Percentiles rank a stretch among this genome's conserved stretches.
phyloP scores from a whole-genome alignment of 352 stramenopile species.

The Peronospora destructor region DNA sequence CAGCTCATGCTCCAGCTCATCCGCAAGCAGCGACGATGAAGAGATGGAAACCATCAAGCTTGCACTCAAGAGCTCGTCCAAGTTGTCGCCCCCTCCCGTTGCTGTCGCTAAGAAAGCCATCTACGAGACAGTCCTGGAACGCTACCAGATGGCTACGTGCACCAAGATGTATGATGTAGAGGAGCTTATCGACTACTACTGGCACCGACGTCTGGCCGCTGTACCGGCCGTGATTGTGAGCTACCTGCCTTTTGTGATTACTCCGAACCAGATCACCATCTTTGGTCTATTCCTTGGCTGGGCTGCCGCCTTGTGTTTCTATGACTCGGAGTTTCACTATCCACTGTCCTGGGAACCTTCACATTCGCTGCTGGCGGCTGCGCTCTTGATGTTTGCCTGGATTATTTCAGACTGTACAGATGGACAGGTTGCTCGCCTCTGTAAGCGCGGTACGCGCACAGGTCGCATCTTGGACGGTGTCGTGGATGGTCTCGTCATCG shows the following conservation, averaged over 20 bases:
- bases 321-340: constrained; percentile 76
- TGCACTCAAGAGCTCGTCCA: constrained; percentile 17
- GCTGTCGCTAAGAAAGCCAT: constrained; percentile 14
- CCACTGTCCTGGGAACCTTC: constrained; percentile 54
- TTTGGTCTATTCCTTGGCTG: constrained; percentile 69
- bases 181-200: constrained; percentile 81
- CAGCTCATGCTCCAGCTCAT: constrained; percentile 34
- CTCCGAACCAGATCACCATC: constrained; percentile 82
- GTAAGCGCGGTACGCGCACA: constrained; percentile 73
- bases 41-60: constrained; percentile 24
- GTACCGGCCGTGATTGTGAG: constrained; percentile 70
- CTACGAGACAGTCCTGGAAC: constrained; percentile 44
- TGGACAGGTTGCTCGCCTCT: constrained; percentile 73
- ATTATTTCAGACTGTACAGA: constrained; percentile 84
- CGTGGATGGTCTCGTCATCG: constrained; percentile 68
- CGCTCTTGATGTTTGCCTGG: constrained; percentile 70
- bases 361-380: constrained; percentile 45
- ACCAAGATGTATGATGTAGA: constrained; percentile 87
- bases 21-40: constrained; percentile 34
- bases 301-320: constrained; percentile 58
- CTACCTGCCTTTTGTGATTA: constrained; percentile 80
- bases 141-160: constrained; percentile 60
- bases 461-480: constrained; percentile 74
- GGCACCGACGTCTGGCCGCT: constrained; percentile 67
- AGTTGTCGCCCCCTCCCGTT: constrained; percentile 3